Base-by-base conservation (phyloP, 1,139 yeast genomes). In the Candida tetrigidarum region DNA sequence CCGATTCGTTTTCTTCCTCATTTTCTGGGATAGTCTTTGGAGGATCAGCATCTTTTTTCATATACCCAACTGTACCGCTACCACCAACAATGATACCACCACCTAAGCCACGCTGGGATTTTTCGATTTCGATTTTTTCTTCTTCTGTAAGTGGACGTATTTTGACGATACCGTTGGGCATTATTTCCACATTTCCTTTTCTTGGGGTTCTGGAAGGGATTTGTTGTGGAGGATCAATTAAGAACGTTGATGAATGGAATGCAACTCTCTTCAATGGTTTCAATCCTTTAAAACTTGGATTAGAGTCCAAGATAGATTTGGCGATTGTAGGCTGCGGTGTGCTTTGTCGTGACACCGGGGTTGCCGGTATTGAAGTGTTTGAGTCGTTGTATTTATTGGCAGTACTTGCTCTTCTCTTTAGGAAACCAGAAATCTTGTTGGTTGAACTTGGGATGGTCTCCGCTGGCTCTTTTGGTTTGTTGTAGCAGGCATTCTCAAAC, bases 81-180 rank as follows among this genome's bases (percentile, higher is more conserved):
- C 95, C 95, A 25, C 95, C 95, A 29, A 86, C 92, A 3, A 86
- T 90, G 16, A 86, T 72, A 14, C 93, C 93, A n/a, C 85, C 82
- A 20, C 85, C 84, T 18, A 75, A 69, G 0, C 83, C 77, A 47
- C 71, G 64, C 48, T 78, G 65, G 1, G 83, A 67, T 45, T 78
- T 76, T 43, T 77, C 67, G 25, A 66, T 56, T 16, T 66, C 64
- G 20, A 48, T 68, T 53, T 74, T 77, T 44, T 84, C 91, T 42
- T 82, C 86, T 18, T 85, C 82, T 2, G 82, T 69, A 33, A 86
- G 63, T 27, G 86, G 84, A 53, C 83, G 83, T 18, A 86, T 74
- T 11, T 78, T 72, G 11, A 84, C 71, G 2, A 76, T 71, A 0
- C 93, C 93, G 55, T 80, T 80, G 3, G 78, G 63, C 41, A 77